A percentile compares a stretch with the other conserved stretches of the same genome.
Evolutionary conservation across 2,329 filamentous ascomycete species (phyloP).

Genomic region (Chaetomium strumarium): DNA sequence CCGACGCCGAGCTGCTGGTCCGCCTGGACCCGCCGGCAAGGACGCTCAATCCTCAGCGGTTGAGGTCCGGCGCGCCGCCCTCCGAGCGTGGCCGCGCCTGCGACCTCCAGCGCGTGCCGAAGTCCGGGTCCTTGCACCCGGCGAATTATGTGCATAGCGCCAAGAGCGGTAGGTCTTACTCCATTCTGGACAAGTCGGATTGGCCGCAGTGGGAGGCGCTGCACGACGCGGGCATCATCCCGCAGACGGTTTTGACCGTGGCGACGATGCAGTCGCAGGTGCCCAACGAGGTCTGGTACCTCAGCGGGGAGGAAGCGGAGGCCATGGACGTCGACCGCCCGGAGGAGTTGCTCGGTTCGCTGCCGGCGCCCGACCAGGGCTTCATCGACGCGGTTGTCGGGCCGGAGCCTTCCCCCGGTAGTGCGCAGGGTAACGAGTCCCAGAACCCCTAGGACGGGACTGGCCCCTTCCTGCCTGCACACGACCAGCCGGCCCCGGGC

Average conservation of each 20-base stretch:
- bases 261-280: neutral
- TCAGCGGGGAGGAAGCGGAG: neutral
- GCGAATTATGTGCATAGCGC: neutral
- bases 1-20: neutral
- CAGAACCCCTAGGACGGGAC: too few species aligned
- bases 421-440: too few species aligned
- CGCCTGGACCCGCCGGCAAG: conserved; percentile 3
- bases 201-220: neutral
- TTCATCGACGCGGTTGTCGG: neutral
- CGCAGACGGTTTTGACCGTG: neutral
- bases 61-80: neutral
- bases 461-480: too few species aligned
- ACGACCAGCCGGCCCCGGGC: too few species aligned
- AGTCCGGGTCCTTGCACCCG: neutral
- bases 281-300: neutral
- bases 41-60: conserved; percentile 8
- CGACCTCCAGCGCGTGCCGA: neutral
- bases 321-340: neutral
- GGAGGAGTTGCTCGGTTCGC: neutral
- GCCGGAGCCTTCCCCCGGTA: too few species aligned
- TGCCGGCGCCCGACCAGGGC: neutral
- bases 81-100: neutral
- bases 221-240: neutral
- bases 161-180: neutral
- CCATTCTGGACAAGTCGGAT: neutral